phyloP scores from a whole-genome alignment of 306 rosid species.

The Boehmeria nivea region DNA sequence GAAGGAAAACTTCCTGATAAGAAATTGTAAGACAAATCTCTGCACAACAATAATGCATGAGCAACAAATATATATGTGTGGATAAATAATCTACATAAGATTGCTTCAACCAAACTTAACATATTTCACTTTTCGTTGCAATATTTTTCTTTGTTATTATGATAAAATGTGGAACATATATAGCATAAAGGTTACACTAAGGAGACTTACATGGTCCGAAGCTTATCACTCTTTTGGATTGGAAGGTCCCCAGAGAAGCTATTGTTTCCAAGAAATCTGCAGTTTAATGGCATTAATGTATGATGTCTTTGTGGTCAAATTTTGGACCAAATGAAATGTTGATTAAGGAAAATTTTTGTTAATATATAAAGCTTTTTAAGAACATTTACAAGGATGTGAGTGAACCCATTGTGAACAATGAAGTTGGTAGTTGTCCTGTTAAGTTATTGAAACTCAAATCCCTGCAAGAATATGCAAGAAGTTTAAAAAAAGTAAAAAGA shows the following conservation, averaged over 20 bases:
- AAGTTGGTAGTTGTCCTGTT: constrained; percentile 23
- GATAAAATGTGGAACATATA: no score
- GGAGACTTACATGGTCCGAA: constrained; percentile 21
- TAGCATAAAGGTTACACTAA: no score
- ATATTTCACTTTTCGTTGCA: no score
- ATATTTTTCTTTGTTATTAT: no score
- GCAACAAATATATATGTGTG: no score
- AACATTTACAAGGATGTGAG: constrained; percentile 17
- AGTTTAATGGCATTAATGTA: no score
- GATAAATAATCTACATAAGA: no score
- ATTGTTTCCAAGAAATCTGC: constrained; percentile 33
- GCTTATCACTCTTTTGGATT: constrained; percentile 1
- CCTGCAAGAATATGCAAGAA: constrained; percentile 15
- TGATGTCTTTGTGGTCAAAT: no score
- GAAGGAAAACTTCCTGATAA: constrained; percentile 22
- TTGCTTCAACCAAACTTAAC: no score
- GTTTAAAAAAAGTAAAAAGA: background rate
- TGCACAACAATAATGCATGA: constrained; percentile 15
- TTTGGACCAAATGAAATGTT: no score
- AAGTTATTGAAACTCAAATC: constrained; percentile 30
- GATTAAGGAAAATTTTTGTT: no score
- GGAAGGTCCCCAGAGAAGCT: constrained; percentile 24
- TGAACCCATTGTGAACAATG: constrained; percentile 15
- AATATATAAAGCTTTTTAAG: no score
- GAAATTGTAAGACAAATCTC: constrained; percentile 30